Evolutionary conservation across 306 rosid genomes (phyloP).

Genomic region (Neltuma alba): DNA sequence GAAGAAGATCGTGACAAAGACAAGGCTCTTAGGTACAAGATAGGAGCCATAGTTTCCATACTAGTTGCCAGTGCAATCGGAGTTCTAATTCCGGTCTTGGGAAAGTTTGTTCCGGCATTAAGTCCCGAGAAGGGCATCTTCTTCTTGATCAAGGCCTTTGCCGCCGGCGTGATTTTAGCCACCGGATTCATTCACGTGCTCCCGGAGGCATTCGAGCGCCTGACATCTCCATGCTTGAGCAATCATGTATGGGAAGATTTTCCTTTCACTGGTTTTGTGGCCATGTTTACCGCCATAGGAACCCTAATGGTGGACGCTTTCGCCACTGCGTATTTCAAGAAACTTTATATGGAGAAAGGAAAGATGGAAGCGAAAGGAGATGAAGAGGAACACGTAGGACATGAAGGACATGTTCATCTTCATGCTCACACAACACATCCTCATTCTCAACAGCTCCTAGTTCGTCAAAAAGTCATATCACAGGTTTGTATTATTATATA

Average conservation of each 20-base stretch:
- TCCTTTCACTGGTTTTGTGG: too few species aligned
- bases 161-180: constrained; percentile 1
- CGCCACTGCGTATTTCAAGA: constrained; percentile 61
- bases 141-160: constrained; percentile 16
- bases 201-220: constrained; percentile 60
- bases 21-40: constrained; percentile 49
- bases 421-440: constrained; percentile 60
- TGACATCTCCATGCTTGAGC: constrained; percentile 24
- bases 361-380: not conserved
- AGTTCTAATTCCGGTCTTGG: constrained; percentile 60
- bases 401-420: constrained; percentile 30
- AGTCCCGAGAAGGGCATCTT: constrained; percentile 61
- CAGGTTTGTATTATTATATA: too few species aligned
- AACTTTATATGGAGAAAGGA: not conserved
- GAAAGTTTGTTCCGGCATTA: constrained; percentile 53
- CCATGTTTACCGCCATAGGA: constrained; percentile 46
- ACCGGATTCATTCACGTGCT: constrained; percentile 82
- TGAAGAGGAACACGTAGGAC: constrained; percentile 35
- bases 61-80: constrained; percentile 59
- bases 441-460: too few species aligned
- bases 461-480: constrained; percentile 65
- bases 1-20: not conserved
- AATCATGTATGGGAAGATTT: too few species aligned
- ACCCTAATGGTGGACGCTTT: constrained; percentile 74
- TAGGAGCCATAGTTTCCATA: constrained; percentile 56